Evolutionary conservation across 2,329 filamentous ascomycete genomes (phyloP), one percentile per base, ranked within the genome.

Genomic region (Clonostachys rosea): DNA sequence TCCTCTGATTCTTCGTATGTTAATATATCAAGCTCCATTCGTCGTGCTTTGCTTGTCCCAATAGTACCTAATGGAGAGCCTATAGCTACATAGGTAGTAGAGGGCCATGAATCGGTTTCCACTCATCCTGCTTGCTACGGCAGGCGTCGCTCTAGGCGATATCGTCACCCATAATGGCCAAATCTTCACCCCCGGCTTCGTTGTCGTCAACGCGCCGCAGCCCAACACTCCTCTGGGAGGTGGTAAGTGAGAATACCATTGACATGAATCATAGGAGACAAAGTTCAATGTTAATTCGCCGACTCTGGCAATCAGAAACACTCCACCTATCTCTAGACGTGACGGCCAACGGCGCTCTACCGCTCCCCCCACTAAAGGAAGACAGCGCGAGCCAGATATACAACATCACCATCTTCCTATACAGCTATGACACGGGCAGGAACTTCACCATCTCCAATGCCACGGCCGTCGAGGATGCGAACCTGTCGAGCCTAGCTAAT

Each of bases 381-480:
- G 69, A 78, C 53, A 75, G 74, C 24, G 65, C 75, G 8, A 83
- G 77, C 45, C 68, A 73, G 49, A 80, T 87, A 52, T 73, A 78
- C 64, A 82, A 81, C 60, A 80, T 87, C 57, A 83, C 78, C 47
- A 73, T 87, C 49, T 87, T 87, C 59, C 71, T 88, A 12, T 85
- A 78, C 52, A 85, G 81, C 61, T 83, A 80, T 57, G 60, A 61
- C n/a, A 81, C 79, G 0, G 71, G 74, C 14, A 76, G 78, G 50
- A 89, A 88, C 63, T 80, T 89, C 54, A 88, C 84, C 33, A 76
- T 87, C 50, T 78, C 79, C 5, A 86, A 86, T 60, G 77, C 79
- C 44, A 84, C 81, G 3, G 73, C 71, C 6, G 66, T 71, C 5
- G 61, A 63, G 8, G 68, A 71, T 47, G 61, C 63, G 8, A 69